Evolutionary conservation across 2,329 filamentous ascomycete genomes (phyloP), one percentile per base, ranked within the genome.

Genomic region (Fusarium annulatum): DNA sequence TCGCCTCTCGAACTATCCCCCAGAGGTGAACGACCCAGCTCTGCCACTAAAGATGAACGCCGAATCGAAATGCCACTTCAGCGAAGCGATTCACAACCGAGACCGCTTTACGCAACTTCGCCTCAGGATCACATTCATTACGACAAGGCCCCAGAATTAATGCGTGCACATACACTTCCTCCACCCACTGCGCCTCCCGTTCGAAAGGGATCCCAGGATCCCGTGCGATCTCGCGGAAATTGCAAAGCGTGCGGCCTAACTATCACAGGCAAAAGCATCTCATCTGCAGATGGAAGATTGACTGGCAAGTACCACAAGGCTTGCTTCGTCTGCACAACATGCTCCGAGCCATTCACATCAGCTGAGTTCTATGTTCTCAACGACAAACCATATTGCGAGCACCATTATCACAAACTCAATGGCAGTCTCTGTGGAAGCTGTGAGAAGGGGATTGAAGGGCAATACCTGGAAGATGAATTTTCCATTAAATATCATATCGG

Each of bases 281-380:
- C 96, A 39, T 97, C 95, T 19, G 95, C 95, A 2, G 96, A 98
- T 77, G 96, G 96, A 21, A 92, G 95, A 30, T 86, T 99, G 30
- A 97, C 94, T 1, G 96, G 96, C 15, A 92, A 95, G 72, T 99
- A 97, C 82, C 96, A 99, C 86, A 97, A 97, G 81, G 89, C 92
- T 9, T 99, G 96, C 81, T 98, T 99, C 80, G 93, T 96, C 16
- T 99, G 96, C 86, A 89, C 90, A 9, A 95, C 93, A 3, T 99
- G 96, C 84, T 86, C 87, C 16, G 88, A 91, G 61, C 92, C 95
- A 2, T 99, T 98, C 79, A 86, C 91, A 26, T 97, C 95, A 0
- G 89, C 94, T 3, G 95, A 96, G 67, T 98, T 98, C 78, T 99
- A 99, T 80, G 95, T 99, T 16, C 89, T 95, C 67, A 85, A 93